Evolutionary conservation across 1,139 yeast species (phyloP).

Genomic region (Kodamaea plutei): DNA sequence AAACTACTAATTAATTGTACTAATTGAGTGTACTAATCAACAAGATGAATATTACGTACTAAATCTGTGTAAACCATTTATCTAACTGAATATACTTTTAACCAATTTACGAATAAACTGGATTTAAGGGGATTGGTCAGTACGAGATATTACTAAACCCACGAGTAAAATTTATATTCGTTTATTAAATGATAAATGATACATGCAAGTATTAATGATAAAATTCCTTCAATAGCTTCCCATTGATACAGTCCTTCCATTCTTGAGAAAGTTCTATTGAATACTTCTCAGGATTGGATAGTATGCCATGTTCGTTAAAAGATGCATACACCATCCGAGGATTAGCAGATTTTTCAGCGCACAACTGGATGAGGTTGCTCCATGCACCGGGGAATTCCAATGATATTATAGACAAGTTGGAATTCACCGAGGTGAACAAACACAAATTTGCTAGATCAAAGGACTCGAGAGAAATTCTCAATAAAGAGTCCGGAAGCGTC

Average conservation of each 20-base stretch:
- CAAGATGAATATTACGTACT: too few species aligned
- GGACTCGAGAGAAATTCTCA: not conserved
- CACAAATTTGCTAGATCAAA: not conserved
- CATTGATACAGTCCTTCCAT: not conserved
- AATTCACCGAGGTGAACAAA: not conserved
- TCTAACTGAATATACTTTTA: too few species aligned
- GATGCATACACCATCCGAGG: not conserved
- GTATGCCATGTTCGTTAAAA: not conserved
- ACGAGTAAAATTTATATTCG: too few species aligned
- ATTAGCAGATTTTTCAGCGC: not conserved
- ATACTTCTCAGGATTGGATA: conserved; percentile 1
- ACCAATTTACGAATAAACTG: too few species aligned
- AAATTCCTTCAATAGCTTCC: not conserved
- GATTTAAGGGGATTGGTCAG: too few species aligned
- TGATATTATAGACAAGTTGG: not conserved
- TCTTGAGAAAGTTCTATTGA: not conserved
- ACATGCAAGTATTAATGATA: too few species aligned
- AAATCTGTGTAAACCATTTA: too few species aligned
- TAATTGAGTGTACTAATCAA: too few species aligned
- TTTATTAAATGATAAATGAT: too few species aligned
- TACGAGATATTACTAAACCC: too few species aligned
- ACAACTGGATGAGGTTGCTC: not conserved
- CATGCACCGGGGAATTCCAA: conserved; percentile 1
- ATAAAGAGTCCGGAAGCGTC: not conserved
- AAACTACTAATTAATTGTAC: conserved; percentile 29